Base-by-base conservation (phyloP, 176 grass and related monocot species). In the Oryza glumipatula region DNA sequence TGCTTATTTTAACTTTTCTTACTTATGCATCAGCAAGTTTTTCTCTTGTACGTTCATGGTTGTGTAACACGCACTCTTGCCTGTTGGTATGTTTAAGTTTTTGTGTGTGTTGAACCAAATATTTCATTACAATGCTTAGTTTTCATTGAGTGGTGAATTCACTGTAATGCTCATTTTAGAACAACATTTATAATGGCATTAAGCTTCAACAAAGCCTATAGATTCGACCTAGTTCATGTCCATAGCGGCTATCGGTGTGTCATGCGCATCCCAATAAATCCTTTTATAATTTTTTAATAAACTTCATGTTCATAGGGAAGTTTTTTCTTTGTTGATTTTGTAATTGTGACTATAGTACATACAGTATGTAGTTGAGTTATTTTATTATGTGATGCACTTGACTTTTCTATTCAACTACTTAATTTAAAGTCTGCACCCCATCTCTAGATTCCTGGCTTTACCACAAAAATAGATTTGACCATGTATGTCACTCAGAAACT, bases 1-100 rank as follows among this genome's bases (percentile, higher is more conserved):
- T 33, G 26, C 73, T 24, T 84, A 51, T 44, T 93, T 28, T 70
- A 70, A 58, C 44, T 47, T 10, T n/a, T 68, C 10, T 39, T 48
- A 35, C 58, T 39, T 48, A 35, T 68, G 16, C 23, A 33, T 60
- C 32, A 22, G 16, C 49, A 82, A 35, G 19, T 39, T 32, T 65
- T 28, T 85, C 14, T 63, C 26, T 63, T 15, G 11, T 32, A 14
- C 15, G 10, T 22, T 22, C 23, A 3, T 70, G 17, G n/a, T 3
- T 69, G 48, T 69, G 47, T 69, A 52, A n/a, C 48, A 69, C 58
- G 11, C 58, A 10, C 58, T 9, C 19, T 63, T 13, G 8, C 2
- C 9, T 63, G n/a, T 63, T 63, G 58, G 21, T 23, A 63, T 2
- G 9, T 63, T 63, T 63, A 23, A 32, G 30, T 23, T 63, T 23